Evolutionary conservation across 768 basidiomycete genomes (phyloP).

Genomic region (Auriscalpium orientale): DNA sequence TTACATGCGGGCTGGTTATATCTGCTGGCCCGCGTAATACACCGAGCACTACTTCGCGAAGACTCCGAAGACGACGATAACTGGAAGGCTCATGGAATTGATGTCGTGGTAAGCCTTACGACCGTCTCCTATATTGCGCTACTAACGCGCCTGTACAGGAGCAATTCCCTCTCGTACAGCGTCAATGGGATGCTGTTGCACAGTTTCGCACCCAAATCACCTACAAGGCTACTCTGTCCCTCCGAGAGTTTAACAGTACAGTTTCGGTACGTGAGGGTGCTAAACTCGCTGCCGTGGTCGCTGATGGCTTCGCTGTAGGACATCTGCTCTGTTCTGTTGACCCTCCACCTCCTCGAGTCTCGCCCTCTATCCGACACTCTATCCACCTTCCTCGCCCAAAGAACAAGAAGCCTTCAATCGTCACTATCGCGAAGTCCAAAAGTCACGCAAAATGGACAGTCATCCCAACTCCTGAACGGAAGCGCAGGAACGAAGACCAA

Average conservation of each 20-base stretch:
- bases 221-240: conserved; percentile 77
- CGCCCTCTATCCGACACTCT: conserved; percentile 70
- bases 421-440: conserved; percentile 19
- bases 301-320: conserved; percentile 35
- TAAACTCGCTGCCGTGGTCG: background rate
- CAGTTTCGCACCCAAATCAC: conserved; percentile 86
- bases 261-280: conserved; percentile 42
- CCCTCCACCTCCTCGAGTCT: conserved; percentile 86
- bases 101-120: conserved; percentile 44
- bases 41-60: conserved; percentile 60
- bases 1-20: conserved; percentile 85
- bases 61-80: conserved; percentile 57
- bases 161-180: conserved; percentile 82
- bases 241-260: conserved; percentile 44
- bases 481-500: conserved; percentile 13
- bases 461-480: conserved; percentile 1
- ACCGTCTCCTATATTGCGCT: background rate
- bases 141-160: conserved; percentile 36
- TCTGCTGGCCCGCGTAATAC: conserved; percentile 76
- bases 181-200: conserved; percentile 88
- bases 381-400: conserved; percentile 61
- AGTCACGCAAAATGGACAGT: conserved; percentile 2
- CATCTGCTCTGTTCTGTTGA: conserved; percentile 69
- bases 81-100: conserved; percentile 53
- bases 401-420: conserved; percentile 48